Evolutionary conservation across 116 monocot species (phyloP).

Genomic region (Posidonia oceanica): DNA sequence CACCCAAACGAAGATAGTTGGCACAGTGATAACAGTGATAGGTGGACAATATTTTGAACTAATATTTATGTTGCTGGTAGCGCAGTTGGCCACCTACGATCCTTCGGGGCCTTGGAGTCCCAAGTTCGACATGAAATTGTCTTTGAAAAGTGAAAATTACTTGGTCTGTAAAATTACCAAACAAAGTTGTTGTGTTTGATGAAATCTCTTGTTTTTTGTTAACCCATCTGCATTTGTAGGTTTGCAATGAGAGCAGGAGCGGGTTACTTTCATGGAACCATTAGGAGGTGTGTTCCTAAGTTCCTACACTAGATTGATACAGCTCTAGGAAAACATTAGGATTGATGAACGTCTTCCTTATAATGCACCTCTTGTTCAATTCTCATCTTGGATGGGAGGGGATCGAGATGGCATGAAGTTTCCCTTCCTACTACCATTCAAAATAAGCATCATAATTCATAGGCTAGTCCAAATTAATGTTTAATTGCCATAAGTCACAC

Average conservation of each 20-base stretch:
- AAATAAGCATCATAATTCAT: not conserved
- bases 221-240: too few species aligned
- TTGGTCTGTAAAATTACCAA: too few species aligned
- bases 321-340: slow-evolving; percentile 67
- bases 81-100: too few species aligned
- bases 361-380: slow-evolving; percentile 95
- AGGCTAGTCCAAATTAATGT: not conserved
- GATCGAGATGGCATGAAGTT: slow-evolving; percentile 74
- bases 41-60: slow-evolving; percentile 15
- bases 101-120: too few species aligned
- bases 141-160: too few species aligned
- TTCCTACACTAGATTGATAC: slow-evolving; percentile 86
- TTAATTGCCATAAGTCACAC: not conserved
- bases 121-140: not conserved
- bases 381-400: slow-evolving; percentile 99
- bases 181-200: too few species aligned
- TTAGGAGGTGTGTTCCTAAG: slow-evolving; percentile 94
- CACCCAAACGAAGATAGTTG: slow-evolving; percentile 57
- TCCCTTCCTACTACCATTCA: not conserved
- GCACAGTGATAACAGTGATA: slow-evolving; percentile 39
- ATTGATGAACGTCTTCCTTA: slow-evolving; percentile 90
- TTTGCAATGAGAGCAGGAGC: slow-evolving; percentile 84
- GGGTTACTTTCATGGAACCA: slow-evolving; percentile 98
- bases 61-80: not conserved
- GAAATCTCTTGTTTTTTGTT: too few species aligned